Evolutionary conservation across 352 stramenopile genomes (phyloP), one percentile per base, ranked within the genome.

Genomic region (Globisporangium nagaii): DNA sequence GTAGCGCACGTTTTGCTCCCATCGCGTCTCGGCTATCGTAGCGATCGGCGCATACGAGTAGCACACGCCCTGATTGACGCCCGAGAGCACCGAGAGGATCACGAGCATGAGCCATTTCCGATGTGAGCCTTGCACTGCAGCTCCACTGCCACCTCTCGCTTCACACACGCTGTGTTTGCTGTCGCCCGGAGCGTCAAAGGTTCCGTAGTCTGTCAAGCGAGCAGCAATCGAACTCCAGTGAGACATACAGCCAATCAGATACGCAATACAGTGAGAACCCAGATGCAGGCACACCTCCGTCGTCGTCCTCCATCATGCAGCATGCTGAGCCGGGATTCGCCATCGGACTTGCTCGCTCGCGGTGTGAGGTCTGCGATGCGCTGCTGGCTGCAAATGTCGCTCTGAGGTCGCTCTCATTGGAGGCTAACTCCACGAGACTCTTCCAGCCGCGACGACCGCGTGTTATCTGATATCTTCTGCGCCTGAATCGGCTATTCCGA

Each of bases 41-140:
- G 75, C 75, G 43, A 90, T 85, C 4, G 80, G 80, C n/a, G 80
- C 80, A 48, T 88, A 90, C 30, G 80, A 86, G 63, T 86, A 88
- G 58, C 80, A 90, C 41, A 90, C 81, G 24, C 70, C 75, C 50
- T 88, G 80, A 51, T 90, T 90, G 15, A 88, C 55, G 19, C 68
- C 76, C 25, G 75, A 80, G 12, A 90, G 72, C 25, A 75, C 37
- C 1, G 77, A 88, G 27, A 90, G 56, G 35, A 90, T 67, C 17
- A 56, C 57, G 45, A 90, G 49, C 80, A 90, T 88, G 46, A 84
- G 56, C 77, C 77, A 88, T 54, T 84, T 88, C 36, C 59, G 64
- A 1, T 54, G 47, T 40, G 53, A 52, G 25, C 55, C 54, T 13
- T 40, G 30, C 12, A 25, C 5, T 40, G 15, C 30, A n/a, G 9